These are phyloP conservation scores for Sarocladium kiliense DNA, from an alignment of 2,329 filamentous ascomycete species.

Conservation along the genomic window DNA sequence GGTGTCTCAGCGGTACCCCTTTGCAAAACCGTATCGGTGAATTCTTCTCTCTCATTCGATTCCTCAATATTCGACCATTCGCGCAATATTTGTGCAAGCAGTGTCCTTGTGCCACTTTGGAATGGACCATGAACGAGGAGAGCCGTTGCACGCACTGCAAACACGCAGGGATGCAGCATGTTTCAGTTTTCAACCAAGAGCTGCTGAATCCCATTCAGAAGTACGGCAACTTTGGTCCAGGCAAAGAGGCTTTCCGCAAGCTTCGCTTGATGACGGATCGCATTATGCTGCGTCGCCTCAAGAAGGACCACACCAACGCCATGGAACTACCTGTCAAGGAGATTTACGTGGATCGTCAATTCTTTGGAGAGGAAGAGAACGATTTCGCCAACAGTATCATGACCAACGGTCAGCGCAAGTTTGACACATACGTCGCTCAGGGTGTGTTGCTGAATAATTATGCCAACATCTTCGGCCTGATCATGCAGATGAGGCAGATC, in stretches of 20 bases:
- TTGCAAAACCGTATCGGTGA: constrained; percentile 97
- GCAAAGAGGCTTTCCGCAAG: constrained; percentile 70
- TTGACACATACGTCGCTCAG: constrained; percentile 91
- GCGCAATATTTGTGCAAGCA: constrained; percentile 90
- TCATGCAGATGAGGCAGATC: constrained; percentile 99
- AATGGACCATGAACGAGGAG: constrained; percentile 74
- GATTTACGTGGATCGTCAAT: constrained; percentile 85
- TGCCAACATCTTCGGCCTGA: constrained; percentile 96
- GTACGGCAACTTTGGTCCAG: constrained; percentile 55
- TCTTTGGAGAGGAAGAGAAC: constrained; percentile 93
- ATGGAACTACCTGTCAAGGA: constrained; percentile 98
- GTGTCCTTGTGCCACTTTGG: constrained; percentile 73
- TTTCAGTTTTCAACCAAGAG: constrained; percentile 82
- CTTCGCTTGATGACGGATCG: constrained; percentile 83
- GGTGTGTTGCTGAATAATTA: constrained; percentile 96
- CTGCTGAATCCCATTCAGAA: constrained; percentile 77
- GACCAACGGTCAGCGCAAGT: constrained; percentile 81
- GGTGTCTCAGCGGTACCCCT: constrained; percentile 92
- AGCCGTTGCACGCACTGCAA: constrained; percentile 65
- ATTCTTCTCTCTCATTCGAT: constrained; percentile 90
- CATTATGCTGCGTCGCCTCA: constrained; percentile 93
- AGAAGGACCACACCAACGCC: constrained; percentile 85
- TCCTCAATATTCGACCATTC: constrained; percentile 83
- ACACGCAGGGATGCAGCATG: constrained; percentile 37
- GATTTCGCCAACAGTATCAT: constrained; percentile 96